A percentile compares a stretch with the other conserved stretches of the same genome.
phyloP scores from a whole-genome alignment of 352 stramenopile genomes.

The Phytopythium montanum region DNA sequence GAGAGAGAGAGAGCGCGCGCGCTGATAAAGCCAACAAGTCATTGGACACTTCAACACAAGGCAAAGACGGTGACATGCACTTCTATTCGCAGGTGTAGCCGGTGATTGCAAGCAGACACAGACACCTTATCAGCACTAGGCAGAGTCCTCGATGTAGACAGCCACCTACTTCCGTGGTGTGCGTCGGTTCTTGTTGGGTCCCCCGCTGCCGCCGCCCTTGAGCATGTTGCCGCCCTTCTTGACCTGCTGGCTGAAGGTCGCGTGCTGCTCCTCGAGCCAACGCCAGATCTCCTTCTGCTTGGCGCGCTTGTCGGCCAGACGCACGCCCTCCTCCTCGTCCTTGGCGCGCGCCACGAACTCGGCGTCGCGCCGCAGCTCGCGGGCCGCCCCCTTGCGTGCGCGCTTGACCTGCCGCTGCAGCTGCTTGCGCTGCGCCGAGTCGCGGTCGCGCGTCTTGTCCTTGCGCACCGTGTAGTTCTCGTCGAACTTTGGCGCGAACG shows the following conservation, averaged over 20 bases:
- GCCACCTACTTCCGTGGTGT: slow-evolving; percentile 3
- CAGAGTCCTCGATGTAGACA: too few relatives aligned
- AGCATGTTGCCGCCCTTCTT: slow-evolving; percentile 93
- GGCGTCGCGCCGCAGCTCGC: slow-evolving; percentile 93
- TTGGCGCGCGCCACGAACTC: slow-evolving; percentile 94
- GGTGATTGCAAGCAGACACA: background rate
- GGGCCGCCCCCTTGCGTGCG: slow-evolving; percentile 93
- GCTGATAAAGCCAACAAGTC: background rate
- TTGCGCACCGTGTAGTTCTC: slow-evolving; percentile 91
- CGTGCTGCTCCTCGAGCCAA: slow-evolving; percentile 96
- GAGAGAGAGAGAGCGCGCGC: background rate
- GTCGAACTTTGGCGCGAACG: slow-evolving; percentile 89
- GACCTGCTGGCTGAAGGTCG: slow-evolving; percentile 97
- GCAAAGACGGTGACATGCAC: background rate
- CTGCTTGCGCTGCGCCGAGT: slow-evolving; percentile 87
- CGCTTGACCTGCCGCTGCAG: slow-evolving; percentile 95
- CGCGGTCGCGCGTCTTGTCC: slow-evolving; percentile 82
- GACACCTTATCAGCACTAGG: background rate
- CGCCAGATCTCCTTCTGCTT: slow-evolving; percentile 94
- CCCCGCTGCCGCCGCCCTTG: slow-evolving; percentile 87
- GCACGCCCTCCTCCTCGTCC: slow-evolving; percentile 82
- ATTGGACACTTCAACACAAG: background rate
- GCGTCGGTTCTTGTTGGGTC: slow-evolving; percentile 10
- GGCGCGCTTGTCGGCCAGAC: slow-evolving; percentile 75
- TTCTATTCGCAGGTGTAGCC: background rate